Evolutionary conservation across 306 rosid genomes (phyloP).

Genomic region (Glycine tomentella): DNA sequence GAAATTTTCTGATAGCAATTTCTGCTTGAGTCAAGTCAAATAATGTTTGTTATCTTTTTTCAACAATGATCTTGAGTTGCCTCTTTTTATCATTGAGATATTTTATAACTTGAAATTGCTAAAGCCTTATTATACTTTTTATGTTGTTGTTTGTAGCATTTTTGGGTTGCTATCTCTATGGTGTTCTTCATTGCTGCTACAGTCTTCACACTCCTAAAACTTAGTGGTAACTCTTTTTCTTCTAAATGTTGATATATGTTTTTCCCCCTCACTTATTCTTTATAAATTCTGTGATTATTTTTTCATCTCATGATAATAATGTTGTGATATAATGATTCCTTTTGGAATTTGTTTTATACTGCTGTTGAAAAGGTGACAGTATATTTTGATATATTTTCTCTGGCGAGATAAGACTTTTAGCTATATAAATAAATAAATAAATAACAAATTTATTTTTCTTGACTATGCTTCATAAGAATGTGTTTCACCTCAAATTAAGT

Average conservation of each 20-base stretch:
- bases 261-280: no score
- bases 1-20: constrained; percentile 30
- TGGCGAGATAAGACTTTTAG: not conserved
- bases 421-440: constrained; percentile 3
- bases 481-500: constrained; percentile 16
- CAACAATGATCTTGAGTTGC: constrained; percentile 21
- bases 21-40: constrained; percentile 33
- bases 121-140: no score
- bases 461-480: not conserved
- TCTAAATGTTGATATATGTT: no score
- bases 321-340: constrained; percentile 15
- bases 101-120: no score
- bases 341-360: constrained; percentile 31
- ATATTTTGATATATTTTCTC: constrained; percentile 33
- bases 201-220: no score
- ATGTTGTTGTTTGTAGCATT: not conserved
- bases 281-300: no score
- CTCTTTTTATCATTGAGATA: no score
- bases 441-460: constrained; percentile 3
- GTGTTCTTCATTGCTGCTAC: no score
- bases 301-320: no score
- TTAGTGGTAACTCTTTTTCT: no score
- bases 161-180: no score
- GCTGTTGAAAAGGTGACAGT: constrained; percentile 24
- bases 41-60: constrained; percentile 8